phyloP scores from a whole-genome alignment of 805 yeast genomes.

The Kazachstania viticola region DNA sequence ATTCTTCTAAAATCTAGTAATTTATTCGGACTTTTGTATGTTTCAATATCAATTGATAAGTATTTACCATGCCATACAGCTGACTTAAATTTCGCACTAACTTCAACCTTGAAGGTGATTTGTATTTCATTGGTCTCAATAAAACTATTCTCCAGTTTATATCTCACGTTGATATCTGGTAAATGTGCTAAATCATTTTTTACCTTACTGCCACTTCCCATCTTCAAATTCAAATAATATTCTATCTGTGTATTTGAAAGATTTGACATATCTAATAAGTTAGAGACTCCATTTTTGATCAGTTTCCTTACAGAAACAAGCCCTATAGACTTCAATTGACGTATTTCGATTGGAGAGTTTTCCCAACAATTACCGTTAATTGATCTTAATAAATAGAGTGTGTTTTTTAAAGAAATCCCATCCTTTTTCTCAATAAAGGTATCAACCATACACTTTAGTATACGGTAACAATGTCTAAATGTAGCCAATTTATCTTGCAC shows the following conservation, averaged over 20 bases:
- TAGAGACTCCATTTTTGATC: slow-evolving; percentile 25
- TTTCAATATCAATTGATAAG: slow-evolving; percentile 24
- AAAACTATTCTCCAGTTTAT: slow-evolving; percentile 9
- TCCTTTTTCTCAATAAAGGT: slow-evolving; percentile 32
- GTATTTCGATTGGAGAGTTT: slow-evolving; percentile 31
- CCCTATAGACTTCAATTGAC: slow-evolving; percentile 39
- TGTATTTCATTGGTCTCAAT: slow-evolving; percentile 3
- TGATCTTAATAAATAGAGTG: slow-evolving; percentile 31
- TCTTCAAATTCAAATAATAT: slow-evolving; percentile 29
- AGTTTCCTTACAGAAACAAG: slow-evolving; percentile 30
- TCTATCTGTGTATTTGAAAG: slow-evolving; percentile 30
- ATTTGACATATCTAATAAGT: slow-evolving; percentile 23
- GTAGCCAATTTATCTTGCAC: slow-evolving; percentile 34
- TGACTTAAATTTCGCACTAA: slow-evolving; percentile 12
- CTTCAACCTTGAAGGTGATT: slow-evolving; percentile 14
- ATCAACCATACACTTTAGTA: slow-evolving; percentile 36
- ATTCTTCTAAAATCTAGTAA: slow-evolving; percentile 37
- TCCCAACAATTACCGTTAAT: slow-evolving; percentile 41
- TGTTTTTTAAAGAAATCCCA: slow-evolving; percentile 29
- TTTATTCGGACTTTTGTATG: slow-evolving; percentile 24
- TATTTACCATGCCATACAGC: slow-evolving; percentile 26
- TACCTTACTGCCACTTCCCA: slow-evolving; percentile 32
- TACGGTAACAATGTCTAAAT: slow-evolving; percentile 32
- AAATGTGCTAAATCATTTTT: slow-evolving; percentile 24
- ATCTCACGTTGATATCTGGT: slow-evolving; percentile 27